Base-by-base conservation (phyloP, 805 yeast genomes). In the Citeromyces matritensis region DNA sequence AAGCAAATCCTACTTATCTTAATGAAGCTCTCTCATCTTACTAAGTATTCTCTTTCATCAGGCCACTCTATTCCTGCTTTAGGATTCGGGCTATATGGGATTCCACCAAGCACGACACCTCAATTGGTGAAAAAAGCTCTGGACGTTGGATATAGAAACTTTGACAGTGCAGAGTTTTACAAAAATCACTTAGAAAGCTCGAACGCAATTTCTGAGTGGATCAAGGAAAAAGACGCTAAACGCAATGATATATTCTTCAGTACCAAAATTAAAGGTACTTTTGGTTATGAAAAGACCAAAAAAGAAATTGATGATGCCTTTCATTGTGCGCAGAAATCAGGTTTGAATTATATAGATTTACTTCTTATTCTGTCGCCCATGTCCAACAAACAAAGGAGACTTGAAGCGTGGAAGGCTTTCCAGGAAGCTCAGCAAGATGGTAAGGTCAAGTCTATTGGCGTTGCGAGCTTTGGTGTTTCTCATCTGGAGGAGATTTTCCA, bases 111-210 rank as follows among this genome's bases (percentile, higher is more conserved):
- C 1, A 52, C 53, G 6, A 58, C 75, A 1, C 36, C 49, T 3
- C 51, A 57, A 0, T 43, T 71, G 15, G 76, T 73, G 0, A 58
- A 63, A 39, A 47, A 59, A 21, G 91, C 86, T 1, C 59, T 81
- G 36, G 50, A 59, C 23, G 55, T 49, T 9, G 93, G 93, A 0
- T 81, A 77, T 48, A 65, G 91, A 41, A 88, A 76, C 43, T 55
- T 81, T 36, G 91, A 82, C 45, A 58, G 75, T 12, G 94, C 94
- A 5, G 71, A 63, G 7, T 49, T 51, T 10, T 82, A 82, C 54
- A 54, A 57, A 7, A 81, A 81, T 52, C 82, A 79, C 45, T 39
- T 39, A n/a, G 78, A 73, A 39, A 69, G 70, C 4, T 73, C 72
- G 12, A 58, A 63, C 30, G 91, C 78, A 4, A 66, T 79, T 27